These are phyloP conservation scores for Limtongia smithiae DNA, from an alignment of 805 yeast species.

Conservation along the genomic window DNA sequence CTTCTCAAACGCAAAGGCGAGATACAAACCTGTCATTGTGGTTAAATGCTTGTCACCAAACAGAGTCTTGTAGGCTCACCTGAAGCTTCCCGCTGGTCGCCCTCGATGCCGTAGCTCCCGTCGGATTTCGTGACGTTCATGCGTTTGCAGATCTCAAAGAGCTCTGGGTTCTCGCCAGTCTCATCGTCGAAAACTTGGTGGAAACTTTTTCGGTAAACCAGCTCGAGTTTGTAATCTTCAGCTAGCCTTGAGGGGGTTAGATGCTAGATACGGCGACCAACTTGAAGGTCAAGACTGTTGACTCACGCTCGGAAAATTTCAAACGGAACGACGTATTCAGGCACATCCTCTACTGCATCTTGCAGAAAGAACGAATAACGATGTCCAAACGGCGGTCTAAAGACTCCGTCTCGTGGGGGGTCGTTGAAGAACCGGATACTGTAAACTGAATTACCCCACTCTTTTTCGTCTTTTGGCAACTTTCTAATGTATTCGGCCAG, in stretches of 20 bases:
- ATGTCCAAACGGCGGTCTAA: conserved; percentile 76
- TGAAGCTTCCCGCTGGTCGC: conserved; percentile 81
- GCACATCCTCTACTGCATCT: conserved; percentile 95
- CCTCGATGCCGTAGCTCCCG: conserved; percentile 82
- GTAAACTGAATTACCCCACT: conserved; percentile 85
- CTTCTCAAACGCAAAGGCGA: conserved; percentile 29
- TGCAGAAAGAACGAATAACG: conserved; percentile 73
- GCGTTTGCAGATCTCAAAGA: conserved; percentile 33
- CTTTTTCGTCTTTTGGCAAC: conserved; percentile 49
- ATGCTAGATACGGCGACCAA: not conserved
- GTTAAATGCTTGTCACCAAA: conserved; percentile 39
- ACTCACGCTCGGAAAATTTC: conserved; percentile 62
- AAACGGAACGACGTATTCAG: conserved; percentile 94
- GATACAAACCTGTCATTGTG: conserved; percentile 14
- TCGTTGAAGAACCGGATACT: conserved; percentile 73
- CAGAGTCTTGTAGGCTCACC: conserved; percentile 84
- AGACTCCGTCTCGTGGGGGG: conserved; percentile 73
- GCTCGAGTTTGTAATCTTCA: conserved; percentile 71
- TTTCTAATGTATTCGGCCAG: conserved; percentile 63
- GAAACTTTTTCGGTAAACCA: conserved; percentile 72
- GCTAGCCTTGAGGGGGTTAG: conserved; percentile 48
- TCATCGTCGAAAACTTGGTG: conserved; percentile 78
- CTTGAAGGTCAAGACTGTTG: not conserved
- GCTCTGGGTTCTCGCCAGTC: conserved; percentile 52
- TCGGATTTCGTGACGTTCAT: conserved; percentile 60